Conservation (phyloP, 805 yeast species). For the Lachancea nothofagi region DNA sequence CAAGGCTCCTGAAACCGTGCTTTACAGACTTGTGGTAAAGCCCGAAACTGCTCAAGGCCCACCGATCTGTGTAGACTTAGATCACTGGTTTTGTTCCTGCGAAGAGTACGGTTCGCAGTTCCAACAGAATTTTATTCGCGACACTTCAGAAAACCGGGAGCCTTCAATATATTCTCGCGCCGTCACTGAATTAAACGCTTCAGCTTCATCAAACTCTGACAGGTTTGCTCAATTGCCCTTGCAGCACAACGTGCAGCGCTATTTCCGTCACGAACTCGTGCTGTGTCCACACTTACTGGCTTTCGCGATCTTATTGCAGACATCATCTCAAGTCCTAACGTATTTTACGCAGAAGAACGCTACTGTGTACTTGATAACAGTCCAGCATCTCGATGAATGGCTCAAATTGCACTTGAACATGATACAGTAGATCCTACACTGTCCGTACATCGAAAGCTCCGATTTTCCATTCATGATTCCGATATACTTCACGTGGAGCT, state of each 20-base stretch:
- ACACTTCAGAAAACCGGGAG: neutral
- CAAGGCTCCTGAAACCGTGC: constrained; percentile 1
- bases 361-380: constrained; percentile 22
- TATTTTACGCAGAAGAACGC: constrained; percentile 20
- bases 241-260: constrained; percentile 22
- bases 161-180: constrained; percentile 6
- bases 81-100: constrained; percentile 33
- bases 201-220: constrained; percentile 1
- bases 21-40: constrained; percentile 25
- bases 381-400: constrained; percentile 33
- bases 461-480: too few relatives aligned
- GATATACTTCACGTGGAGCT: too few relatives aligned
- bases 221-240: constrained; percentile 9
- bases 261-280: constrained; percentile 21
- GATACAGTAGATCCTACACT: constrained; percentile 13
- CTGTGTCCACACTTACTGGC: constrained; percentile 33
- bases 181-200: neutral
- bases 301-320: constrained; percentile 24
- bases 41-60: constrained; percentile 14
- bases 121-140: constrained; percentile 10
- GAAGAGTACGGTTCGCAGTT: constrained; percentile 25
- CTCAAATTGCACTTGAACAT: constrained; percentile 32
- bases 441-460: too few relatives aligned
- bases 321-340: constrained; percentile 16
- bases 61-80: constrained; percentile 28